Conservation (phyloP, 2,329 filamentous ascomycete genomes). For the Sphaerulina populicola region DNA sequence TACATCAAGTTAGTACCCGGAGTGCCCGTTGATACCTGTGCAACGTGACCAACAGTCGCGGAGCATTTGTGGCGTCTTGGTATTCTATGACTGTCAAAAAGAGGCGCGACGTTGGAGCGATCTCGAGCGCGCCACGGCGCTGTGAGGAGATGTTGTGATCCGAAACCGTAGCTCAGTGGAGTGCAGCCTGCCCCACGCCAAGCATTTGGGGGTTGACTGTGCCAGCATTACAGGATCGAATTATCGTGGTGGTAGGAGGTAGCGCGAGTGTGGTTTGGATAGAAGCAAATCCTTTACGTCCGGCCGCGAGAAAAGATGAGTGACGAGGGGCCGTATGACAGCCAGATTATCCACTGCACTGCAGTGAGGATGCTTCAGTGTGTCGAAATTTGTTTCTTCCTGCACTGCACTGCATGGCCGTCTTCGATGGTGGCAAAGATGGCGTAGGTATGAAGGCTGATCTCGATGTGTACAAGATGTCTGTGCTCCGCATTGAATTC, state of each 20-base stretch:
- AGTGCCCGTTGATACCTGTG: background rate
- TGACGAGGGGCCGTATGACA: too few species aligned
- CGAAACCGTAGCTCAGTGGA: background rate
- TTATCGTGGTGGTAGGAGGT: background rate
- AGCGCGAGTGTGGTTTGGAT: too few species aligned
- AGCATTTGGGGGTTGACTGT: background rate
- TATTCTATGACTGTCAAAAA: background rate
- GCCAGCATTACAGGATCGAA: background rate
- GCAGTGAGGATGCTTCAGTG: too few species aligned
- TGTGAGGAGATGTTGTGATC: background rate
- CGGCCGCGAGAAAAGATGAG: too few species aligned
- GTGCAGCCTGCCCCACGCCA: background rate
- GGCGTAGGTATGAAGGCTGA: background rate
- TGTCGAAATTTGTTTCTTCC: too few species aligned
- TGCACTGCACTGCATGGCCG: too few species aligned
- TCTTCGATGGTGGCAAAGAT: background rate
- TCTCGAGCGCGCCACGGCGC: background rate
- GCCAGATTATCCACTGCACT: too few species aligned
- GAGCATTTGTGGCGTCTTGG: background rate
- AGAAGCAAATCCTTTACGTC: too few species aligned
- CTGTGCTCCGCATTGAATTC: background rate
- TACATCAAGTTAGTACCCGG: background rate
- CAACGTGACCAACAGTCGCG: background rate
- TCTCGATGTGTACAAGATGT: background rate
- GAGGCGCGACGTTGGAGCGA: background rate